Evolutionary conservation across 1,139 yeast species (phyloP).

Genomic region (Keqinozyma sinolaborantium): DNA sequence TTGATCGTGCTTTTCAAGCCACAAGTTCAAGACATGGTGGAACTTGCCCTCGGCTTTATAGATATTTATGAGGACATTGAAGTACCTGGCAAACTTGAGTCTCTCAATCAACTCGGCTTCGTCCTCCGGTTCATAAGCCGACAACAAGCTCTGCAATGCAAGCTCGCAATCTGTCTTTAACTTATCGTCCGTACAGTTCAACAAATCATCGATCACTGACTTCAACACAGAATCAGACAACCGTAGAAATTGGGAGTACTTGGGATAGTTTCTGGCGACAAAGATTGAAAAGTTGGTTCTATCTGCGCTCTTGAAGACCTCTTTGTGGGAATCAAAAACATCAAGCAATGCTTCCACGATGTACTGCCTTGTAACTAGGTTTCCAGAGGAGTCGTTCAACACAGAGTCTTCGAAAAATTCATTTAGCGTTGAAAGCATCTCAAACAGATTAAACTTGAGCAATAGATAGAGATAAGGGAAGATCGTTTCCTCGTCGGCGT

Average conservation of each 20-base stretch:
- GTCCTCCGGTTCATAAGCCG: slow-evolving; percentile 57
- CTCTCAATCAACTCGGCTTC: slow-evolving; percentile 44
- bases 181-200: slow-evolving; percentile 36
- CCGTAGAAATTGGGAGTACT: slow-evolving; percentile 73
- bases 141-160: slow-evolving; percentile 65
- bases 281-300: slow-evolving; percentile 56
- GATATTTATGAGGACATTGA: slow-evolving; percentile 54
- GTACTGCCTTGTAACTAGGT: slow-evolving; percentile 54
- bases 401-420: slow-evolving; percentile 76
- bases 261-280: slow-evolving; percentile 72
- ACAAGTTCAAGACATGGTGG: slow-evolving; percentile 43
- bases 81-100: slow-evolving; percentile 51
- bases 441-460: slow-evolving; percentile 49
- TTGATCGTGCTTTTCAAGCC: slow-evolving; percentile 21
- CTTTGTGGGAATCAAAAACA: slow-evolving; percentile 32
- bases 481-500: slow-evolving; percentile 29
- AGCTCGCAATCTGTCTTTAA: slow-evolving; percentile 63
- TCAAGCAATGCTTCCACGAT: slow-evolving; percentile 66
- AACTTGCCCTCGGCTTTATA: slow-evolving; percentile 53
- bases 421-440: slow-evolving; percentile 61
- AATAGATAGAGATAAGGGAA: slow-evolving; percentile 59
- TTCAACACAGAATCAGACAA: slow-evolving; percentile 58
- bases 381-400: slow-evolving; percentile 48
- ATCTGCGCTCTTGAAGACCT: slow-evolving; percentile 29
- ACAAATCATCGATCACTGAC: slow-evolving; percentile 46